Evolutionary conservation across 768 basidiomycete species (phyloP).

Genomic region (Mycena albidolilacea): DNA sequence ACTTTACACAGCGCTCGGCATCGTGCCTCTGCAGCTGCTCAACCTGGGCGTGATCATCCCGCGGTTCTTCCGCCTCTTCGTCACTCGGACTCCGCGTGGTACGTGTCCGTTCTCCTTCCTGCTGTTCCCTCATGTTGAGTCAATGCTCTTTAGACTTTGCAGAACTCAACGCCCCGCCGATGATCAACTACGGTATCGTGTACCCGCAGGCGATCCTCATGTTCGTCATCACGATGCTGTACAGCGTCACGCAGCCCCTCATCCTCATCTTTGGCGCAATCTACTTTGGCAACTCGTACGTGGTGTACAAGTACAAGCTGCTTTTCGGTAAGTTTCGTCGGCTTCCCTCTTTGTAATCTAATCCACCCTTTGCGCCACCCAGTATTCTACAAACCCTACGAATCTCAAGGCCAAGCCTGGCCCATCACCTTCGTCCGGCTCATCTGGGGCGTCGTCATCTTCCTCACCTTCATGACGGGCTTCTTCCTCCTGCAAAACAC

Average conservation of each 20-base stretch:
- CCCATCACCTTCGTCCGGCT: constrained; percentile 94
- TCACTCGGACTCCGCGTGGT: constrained; percentile 94
- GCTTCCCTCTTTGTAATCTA: background rate
- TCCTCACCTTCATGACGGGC: constrained; percentile 97
- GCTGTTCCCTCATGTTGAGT: background rate
- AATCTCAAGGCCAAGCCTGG: constrained; percentile 98
- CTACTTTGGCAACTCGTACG: constrained; percentile 96
- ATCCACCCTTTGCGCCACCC: background rate
- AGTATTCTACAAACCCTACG: constrained; percentile 99
- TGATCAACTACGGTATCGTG: constrained; percentile 97
- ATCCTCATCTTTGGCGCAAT: constrained; percentile 96
- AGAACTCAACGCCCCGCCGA: constrained; percentile 96
- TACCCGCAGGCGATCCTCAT: constrained; percentile 98
- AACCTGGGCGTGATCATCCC: constrained; percentile 93
- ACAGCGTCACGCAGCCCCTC: constrained; percentile 96
- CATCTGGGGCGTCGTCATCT: constrained; percentile 93
- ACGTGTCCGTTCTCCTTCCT: constrained; percentile 33
- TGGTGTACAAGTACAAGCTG: constrained; percentile 98
- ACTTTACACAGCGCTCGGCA: constrained; percentile 75
- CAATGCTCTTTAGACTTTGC: constrained; percentile 80
- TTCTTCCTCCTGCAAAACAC: constrained; percentile 81
- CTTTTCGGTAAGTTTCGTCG: constrained; percentile 80
- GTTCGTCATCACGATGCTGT: constrained; percentile 94
- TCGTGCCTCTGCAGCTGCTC: constrained; percentile 96
- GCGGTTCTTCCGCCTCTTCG: constrained; percentile 80